Evolutionary conservation across 495 filamentous ascomycete genomes (phyloP).

Genomic region (Penicillium argentinense): DNA sequence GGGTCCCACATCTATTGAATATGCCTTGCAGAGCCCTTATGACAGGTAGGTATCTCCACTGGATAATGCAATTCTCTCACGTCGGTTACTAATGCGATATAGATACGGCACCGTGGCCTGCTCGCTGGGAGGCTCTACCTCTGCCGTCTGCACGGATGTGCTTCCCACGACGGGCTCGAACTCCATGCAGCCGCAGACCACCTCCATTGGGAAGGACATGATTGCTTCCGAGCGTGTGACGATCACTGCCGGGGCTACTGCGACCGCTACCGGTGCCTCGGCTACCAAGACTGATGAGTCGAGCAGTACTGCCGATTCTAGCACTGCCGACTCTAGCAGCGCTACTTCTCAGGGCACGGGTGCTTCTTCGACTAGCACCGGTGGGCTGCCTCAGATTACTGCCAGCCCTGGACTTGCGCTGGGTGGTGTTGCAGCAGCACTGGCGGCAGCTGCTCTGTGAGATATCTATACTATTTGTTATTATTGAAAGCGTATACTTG

Average conservation of each 20-base stretch:
- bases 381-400: neutral
- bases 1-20: conserved; percentile 1
- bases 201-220: neutral
- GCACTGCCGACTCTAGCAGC: neutral
- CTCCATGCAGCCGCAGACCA: neutral
- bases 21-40: neutral
- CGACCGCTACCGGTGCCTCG: neutral
- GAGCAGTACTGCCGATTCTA: neutral
- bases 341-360: neutral
- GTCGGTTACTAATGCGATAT: neutral
- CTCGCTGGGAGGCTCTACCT: neutral
- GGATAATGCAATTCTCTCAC: no score
- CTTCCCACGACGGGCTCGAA: neutral
- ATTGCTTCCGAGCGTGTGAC: neutral
- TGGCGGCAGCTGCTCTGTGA: neutral
- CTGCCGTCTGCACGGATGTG: neutral
- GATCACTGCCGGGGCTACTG: neutral
- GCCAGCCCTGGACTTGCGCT: neutral
- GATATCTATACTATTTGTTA: no score
- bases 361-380: neutral
- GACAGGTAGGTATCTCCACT: neutral
- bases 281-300: neutral
- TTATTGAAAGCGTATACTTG: no score
- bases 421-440: neutral
- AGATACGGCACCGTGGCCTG: neutral